These are phyloP conservation scores for Penicillium fimorum DNA, from an alignment of 495 filamentous ascomycete genomes.

Conservation along the genomic window DNA sequence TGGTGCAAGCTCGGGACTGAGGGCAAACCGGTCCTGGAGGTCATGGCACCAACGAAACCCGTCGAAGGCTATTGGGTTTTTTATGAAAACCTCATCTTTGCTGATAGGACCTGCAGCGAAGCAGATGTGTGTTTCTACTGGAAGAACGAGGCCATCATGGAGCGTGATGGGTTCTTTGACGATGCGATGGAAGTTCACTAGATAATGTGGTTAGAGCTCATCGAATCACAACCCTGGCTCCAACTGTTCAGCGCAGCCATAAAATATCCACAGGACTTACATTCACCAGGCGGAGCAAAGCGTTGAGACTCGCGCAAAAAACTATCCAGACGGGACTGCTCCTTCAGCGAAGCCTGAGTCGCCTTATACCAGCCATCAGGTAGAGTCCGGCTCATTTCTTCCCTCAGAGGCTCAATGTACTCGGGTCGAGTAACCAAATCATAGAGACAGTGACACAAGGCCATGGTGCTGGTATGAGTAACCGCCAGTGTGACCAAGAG, in stretches of 20 bases:
- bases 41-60: constrained; percentile 38
- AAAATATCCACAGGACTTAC: constrained; percentile 17
- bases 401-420: constrained; percentile 29
- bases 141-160: constrained; percentile 30
- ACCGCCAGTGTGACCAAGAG: constrained; percentile 31
- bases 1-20: constrained; percentile 1
- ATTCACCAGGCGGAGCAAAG: constrained; percentile 34
- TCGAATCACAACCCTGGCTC: background rate
- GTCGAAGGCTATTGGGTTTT: constrained; percentile 29
- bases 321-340: constrained; percentile 32
- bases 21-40: constrained; percentile 17
- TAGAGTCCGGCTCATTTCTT: constrained; percentile 29
- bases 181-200: constrained; percentile 35
- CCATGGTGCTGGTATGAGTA: constrained; percentile 35
- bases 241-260: background rate
- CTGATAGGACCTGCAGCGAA: constrained; percentile 36
- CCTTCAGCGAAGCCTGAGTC: constrained; percentile 19
- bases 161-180: constrained; percentile 26
- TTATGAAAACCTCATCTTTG: constrained; percentile 26
- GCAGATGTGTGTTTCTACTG: constrained; percentile 33
- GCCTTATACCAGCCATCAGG: constrained; percentile 26
- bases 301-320: constrained; percentile 40
- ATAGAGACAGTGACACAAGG: constrained; percentile 35
- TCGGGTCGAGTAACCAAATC: constrained; percentile 34
- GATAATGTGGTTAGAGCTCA: background rate